Base-by-base conservation (phyloP, 495 filamentous ascomycete genomes). In the Penicillium angulare region DNA sequence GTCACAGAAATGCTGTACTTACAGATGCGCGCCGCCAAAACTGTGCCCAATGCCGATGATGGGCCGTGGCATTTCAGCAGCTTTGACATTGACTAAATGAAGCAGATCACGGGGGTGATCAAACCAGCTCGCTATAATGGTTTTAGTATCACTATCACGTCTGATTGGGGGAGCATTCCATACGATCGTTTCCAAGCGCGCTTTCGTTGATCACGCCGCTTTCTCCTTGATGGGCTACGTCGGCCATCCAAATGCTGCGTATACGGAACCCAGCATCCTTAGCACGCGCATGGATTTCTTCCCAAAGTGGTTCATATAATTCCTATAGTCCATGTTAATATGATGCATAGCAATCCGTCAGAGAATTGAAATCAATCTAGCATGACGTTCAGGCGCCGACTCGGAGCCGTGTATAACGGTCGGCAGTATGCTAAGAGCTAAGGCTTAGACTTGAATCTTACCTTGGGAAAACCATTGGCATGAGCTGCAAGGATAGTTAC, bases 41-140 rank as follows among this genome's bases (percentile, higher is more conserved):
- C 87, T 92, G 69, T 98, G 93, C 17, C 93, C 93, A 3, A 98
- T 64, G 23, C 92, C 93, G 49, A 97, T 70, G n/a, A 97, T 69
- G 5, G 93, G 92, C 9, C 88, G 86, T 3, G 87, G 84, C 88
- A 97, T 95, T 49, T 88, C 68, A 7, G 76, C 68, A 24, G 89
- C 87, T 69, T 96, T 92, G 35, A 80, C 74, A 68, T 96, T 97
- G 69, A 93, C 78, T 61, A 96, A 78, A 56, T 89, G 82, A n/a
- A 95, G 78, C 9, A 97, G 79, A 68, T 98, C 93, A 40, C 93
- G 81, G 15, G 89, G 68, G 67, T 95, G 84, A 69, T 98, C 93
- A 42, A 82, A 76, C 93, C 93, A 98, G 56, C 76, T 82, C 7
- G 88, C 85, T 88, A 57, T 59, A 60, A 48, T 24, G 10, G 27